Evolutionary conservation across 768 basidiomycete genomes (phyloP), one percentile per base, ranked within the genome.

Genomic region (Cubamyces lactineus): DNA sequence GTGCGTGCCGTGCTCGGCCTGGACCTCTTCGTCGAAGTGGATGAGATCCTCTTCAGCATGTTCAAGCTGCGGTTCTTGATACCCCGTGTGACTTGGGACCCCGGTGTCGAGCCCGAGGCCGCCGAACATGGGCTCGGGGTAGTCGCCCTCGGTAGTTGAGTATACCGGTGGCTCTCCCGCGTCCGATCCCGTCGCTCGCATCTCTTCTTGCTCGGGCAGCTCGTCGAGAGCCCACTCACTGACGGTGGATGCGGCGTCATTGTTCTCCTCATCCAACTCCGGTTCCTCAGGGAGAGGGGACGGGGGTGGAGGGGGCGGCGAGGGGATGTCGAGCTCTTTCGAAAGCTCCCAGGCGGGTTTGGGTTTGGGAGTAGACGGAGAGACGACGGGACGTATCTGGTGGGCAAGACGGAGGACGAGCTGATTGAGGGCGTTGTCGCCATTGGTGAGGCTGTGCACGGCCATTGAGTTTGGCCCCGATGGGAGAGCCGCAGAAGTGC

Each of bases 221-320:
- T 58, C 62, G 43, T 64, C 63, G 1, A 64, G 40, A 7, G 63
- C 63, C 63, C 63, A 64, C n/a, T 64, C 63, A 45, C 63, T 64
- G 15, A 64, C 50, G 55, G 57, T 64, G 34, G 39, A 47, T 0
- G 58, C 63, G 19, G 39, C 40, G 21, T 61, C 60, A 19, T 56
- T 43, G 8, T 64, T 58, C 19, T 63, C 62, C 4, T 49, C 62
- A 19, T 64, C 57, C 19, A 28, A 24, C 21, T 59, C 62, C 17
- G 45, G 19, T 34, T 64, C 63, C 5, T 28, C 28, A 7, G 28
- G 28, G 7, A 53, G 53, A 16, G 62, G 48, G n/a, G 45, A 13
- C 24, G 57, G 54, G 5, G 57, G 47, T 4, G 63, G 42, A 4
- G 58, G 42, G 0, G 41, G 42, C 0, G 53, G 53, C 7, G 59